Percentiles rank a stretch among this genome's conserved stretches.
Conservation (phyloP, 345 rosid genomes). For the Garcia nutans region DNA sequence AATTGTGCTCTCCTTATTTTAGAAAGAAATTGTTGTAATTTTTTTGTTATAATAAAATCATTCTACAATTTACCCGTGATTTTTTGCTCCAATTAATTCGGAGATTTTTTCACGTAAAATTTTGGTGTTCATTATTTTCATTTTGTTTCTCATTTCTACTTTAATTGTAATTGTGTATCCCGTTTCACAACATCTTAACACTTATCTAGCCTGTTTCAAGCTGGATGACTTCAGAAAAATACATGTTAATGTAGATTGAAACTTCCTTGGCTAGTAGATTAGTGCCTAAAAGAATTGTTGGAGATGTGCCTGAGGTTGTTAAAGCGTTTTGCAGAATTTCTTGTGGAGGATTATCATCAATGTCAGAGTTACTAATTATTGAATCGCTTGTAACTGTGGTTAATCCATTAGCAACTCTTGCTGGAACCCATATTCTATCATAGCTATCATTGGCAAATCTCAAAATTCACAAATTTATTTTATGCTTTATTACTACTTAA, state of each 20-base stretch:
- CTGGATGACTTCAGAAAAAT: slow-evolving; percentile 44
- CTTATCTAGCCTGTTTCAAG: slow-evolving; percentile 33
- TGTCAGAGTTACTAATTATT: neutral
- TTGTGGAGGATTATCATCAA: slow-evolving; percentile 38
- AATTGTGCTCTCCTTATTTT: too few relatives aligned
- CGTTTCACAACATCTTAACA: too few relatives aligned
- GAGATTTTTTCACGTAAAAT: too few relatives aligned
- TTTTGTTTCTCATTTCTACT: too few relatives aligned
- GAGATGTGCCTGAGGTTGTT: slow-evolving; percentile 22
- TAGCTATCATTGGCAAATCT: slow-evolving; percentile 30
- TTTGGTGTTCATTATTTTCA: too few relatives aligned
- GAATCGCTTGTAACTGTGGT: slow-evolving; percentile 23
- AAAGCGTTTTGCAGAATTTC: slow-evolving; percentile 37
- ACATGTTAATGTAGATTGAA: slow-evolving; percentile 35
- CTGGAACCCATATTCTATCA: slow-evolving; percentile 46
- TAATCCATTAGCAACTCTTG: slow-evolving; percentile 4
- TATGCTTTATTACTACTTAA: too few relatives aligned
- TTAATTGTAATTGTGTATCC: too few relatives aligned
- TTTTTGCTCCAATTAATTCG: too few relatives aligned
- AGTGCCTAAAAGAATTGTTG: neutral
- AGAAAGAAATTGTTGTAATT: too few relatives aligned
- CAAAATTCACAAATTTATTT: neutral
- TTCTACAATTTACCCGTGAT: too few relatives aligned
- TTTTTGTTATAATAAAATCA: too few relatives aligned
- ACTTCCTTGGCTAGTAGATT: slow-evolving; percentile 22